Evolutionary conservation across 2,329 filamentous ascomycete genomes (phyloP), one percentile per base, ranked within the genome.

Genomic region (Coccinonectria pachysandricola): DNA sequence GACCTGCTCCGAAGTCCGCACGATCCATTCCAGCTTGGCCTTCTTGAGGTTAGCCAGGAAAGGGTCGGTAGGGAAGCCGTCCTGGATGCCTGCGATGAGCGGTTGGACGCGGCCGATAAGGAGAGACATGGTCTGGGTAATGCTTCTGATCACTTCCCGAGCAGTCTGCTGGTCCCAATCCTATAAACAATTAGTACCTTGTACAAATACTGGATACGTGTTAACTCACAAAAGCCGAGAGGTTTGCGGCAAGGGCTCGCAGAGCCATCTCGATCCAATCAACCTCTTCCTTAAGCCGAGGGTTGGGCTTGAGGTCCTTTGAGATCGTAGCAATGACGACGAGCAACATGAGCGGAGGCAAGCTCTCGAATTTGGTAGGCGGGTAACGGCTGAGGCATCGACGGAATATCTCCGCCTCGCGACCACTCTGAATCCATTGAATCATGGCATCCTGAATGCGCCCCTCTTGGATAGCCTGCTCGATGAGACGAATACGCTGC

Each of bases 291-390:
- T 64, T 59, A 26, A 77, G 52, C 23, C 63, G 56, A 8, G 60
- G 55, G 20, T 65, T 66, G 4, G 61, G 57, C 31, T 64, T 62
- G 23, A 80, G 54, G 21, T 74, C 62, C 42, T 71, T 64, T 18
- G 71, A 70, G 28, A 80, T 64, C 6, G 73, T 76, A 13, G 75
- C 72, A 28, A 73, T 73, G 19, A 79, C 68, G 1, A 75, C 77
- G 23, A 80, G 60, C 12, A 76, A 59, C 26, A 80, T 62, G 12
- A 80, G 59, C 11, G 73, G 68, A 24, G 71, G 71, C 26, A 80
- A 50, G 16, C 64, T 63, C 30, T 63, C 63, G 32, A 79, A 60
- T 35, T 58, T 58, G 37, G 38, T 36, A 1, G 57, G 49, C 4
- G 52, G 49, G 28, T 56, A 57, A 4, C 50, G 45, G 34, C 53